A percentile compares a stretch with the other conserved stretches of the same genome.
Conservation (phyloP, 2,329 filamentous ascomycete species). For the Fusarium algeriense region DNA sequence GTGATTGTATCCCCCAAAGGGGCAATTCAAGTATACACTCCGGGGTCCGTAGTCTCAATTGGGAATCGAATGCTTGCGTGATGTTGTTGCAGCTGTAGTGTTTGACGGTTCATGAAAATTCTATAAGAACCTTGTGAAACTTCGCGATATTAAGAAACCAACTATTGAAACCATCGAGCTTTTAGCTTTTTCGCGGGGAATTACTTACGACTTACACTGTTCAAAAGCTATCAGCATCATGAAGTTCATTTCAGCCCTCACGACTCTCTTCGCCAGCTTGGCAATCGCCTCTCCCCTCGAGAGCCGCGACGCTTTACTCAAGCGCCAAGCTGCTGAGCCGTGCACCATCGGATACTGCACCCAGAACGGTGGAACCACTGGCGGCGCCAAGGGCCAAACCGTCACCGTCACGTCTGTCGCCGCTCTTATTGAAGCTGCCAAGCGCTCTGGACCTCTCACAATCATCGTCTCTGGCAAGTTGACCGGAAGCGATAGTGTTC, state of each 20-base stretch:
- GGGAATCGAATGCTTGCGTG: neutral
- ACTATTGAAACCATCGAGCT: neutral
- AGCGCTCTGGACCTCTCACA: conserved; percentile 44
- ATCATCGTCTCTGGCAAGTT: conserved; percentile 49
- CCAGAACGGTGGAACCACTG: conserved; percentile 50
- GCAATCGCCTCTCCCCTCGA: conserved; percentile 33
- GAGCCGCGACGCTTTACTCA: conserved; percentile 22
- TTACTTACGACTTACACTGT: neutral
- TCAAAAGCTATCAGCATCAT: conserved; percentile 10
- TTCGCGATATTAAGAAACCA: neutral
- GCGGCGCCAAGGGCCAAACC: conserved; percentile 47
- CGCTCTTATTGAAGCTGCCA: conserved; percentile 46
- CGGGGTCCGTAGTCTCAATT: conserved; percentile 18
- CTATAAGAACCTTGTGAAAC: conserved; percentile 15
- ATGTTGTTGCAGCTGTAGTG: too few relatives aligned
- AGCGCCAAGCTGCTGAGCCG: conserved; percentile 64
- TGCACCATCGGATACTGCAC: conserved; percentile 51
- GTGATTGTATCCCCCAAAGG: too few relatives aligned
- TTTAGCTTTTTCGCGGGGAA: neutral
- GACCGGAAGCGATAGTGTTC: conserved; percentile 41
- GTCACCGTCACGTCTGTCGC: conserved; percentile 47
- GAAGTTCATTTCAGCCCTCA: conserved; percentile 32
- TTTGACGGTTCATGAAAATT: too few relatives aligned
- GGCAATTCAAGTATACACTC: conserved; percentile 8
- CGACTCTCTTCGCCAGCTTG: conserved; percentile 30